Base-by-base conservation (phyloP, 352 stramenopile species). In the Phytophthora citricola region DNA sequence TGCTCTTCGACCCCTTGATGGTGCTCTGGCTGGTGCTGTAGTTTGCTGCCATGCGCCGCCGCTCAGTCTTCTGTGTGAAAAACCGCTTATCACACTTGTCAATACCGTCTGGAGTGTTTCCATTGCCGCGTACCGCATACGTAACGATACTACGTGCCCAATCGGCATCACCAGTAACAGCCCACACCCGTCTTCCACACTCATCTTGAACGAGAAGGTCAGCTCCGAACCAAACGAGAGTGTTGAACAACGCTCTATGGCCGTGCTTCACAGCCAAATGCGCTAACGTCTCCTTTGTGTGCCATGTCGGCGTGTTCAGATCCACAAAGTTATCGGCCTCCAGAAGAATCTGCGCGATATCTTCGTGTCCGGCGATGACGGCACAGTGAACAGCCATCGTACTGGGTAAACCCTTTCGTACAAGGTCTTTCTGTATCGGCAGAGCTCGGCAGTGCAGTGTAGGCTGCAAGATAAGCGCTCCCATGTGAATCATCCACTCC, bases 401-500 rank as follows among this genome's bases (percentile, higher is more conserved):
- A 24, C 74, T 61, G 12, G 38, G 31, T 11, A 64, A 39, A 24
- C 43, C 14, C 5, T 51, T 6, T 14, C 38, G 47, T 11, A 15
- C 31, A 20, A 10, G 31, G n/a, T 68, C 45, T 22, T 50, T 41
- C 38, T 49, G 62, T 22, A 38, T 32, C 4, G 48, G 24, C 29
- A 55, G 34, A 8, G 51, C 38, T 2, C 63, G 54, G 14, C 63
- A 66, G 32, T 66, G 54, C 22, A 60, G 5, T 14, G 61, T 53
- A 12, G 63, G 63, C 17, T 76, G 57, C 27, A 52, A 51, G n/a
- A 47, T 15, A 4, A 73, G 58, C 1, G 57, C 63, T 27, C 57
- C 68, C 58, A 81, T 75, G 17, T 83, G 65, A 44, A 78, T 64
- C 36, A 85, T 59, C 66, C 70, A 85, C 34, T 85, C 73, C 0